Base-by-base conservation (phyloP, 2,329 filamentous ascomycete species). In the Aspergillus awamori region DNA sequence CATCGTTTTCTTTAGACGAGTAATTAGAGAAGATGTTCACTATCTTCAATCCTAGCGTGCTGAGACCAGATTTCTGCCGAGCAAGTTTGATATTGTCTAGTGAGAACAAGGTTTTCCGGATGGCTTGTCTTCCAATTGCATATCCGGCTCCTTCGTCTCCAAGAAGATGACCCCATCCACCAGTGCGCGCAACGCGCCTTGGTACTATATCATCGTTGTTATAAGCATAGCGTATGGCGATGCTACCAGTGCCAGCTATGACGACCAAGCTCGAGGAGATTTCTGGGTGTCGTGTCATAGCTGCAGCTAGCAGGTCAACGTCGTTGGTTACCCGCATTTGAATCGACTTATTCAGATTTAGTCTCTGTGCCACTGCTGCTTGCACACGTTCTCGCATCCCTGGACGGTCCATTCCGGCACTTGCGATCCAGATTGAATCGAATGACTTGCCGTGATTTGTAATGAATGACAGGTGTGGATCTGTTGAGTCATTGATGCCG, bases 111-210 rank as follows among this genome's bases (percentile, higher is more conserved):
- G 77, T 70, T 4, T 66, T 60, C 11, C 75, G 72, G 11, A 79
- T 65, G 0, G 72, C 78, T 53, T 74, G 69, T 28, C 74, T 63
- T 1, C 79, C 79, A 13, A 81, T 77, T 1, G 73, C 71, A 62
- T 75, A 81, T 2, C 77, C 80, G 0, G 74, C 74, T 0, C 80
- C 80, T 39, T 81, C 77, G 53, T 82, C 80, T 1, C 80, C 79
- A 2, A 82, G 67, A 5, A 80, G 66, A 58, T 76, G 70, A 3
- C 80, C 79, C 80, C 80, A 81, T 11, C 80, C 80, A 2, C 80
- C 80, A 4, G 72, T 70, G 3, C 79, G 72, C n/a, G 70, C 72
- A 2, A 71, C 70, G 71, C 26, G 53, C 57, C 8, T 43, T 17
- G 24, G 51, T 28, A n/a, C 57, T 3, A 53, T 43, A 4, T 58